phyloP scores from a whole-genome alignment of 176 grass and related monocot species.

The Avena atlantica region DNA sequence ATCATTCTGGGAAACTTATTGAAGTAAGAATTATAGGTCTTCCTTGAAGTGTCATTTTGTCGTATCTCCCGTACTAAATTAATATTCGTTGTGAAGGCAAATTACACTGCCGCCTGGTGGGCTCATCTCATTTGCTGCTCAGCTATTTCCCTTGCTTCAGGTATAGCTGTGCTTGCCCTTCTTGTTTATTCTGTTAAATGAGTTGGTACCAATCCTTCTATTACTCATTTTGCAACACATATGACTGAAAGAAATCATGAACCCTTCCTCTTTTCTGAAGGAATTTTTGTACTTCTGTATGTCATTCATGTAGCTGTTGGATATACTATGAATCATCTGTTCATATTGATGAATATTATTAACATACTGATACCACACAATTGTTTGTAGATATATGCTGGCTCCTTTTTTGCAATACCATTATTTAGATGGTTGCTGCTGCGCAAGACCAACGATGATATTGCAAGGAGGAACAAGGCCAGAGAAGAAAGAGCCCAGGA shows the following conservation, averaged over 20 bases:
- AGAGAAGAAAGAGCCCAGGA: conserved; percentile 72
- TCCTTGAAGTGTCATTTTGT: conserved; percentile 19
- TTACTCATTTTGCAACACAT: conserved; percentile 1
- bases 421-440: conserved; percentile 84
- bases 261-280: conserved; percentile 19
- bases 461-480: conserved; percentile 78
- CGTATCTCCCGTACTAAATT: conserved; percentile 42
- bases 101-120: conserved; percentile 71
- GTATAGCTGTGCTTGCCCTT: conserved; percentile 47
- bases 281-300: conserved; percentile 24
- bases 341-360: conserved; percentile 23
- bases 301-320: conserved; percentile 11
- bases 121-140: conserved; percentile 76
- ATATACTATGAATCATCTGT: conserved; percentile 10
- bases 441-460: conserved; percentile 69
- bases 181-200: conserved; percentile 20
- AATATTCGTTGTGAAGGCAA: conserved; percentile 69
- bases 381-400: conserved; percentile 81
- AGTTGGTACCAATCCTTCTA: background rate
- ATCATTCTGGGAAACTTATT: conserved; percentile 86
- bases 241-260: conserved; percentile 34
- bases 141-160: conserved; percentile 90
- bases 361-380: conserved; percentile 24
- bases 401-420: conserved; percentile 90
- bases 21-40: conserved; percentile 66